These are phyloP conservation scores for Alternaria postmessia DNA, from an alignment of 2,329 filamentous ascomycete species.

Conservation along the genomic window DNA sequence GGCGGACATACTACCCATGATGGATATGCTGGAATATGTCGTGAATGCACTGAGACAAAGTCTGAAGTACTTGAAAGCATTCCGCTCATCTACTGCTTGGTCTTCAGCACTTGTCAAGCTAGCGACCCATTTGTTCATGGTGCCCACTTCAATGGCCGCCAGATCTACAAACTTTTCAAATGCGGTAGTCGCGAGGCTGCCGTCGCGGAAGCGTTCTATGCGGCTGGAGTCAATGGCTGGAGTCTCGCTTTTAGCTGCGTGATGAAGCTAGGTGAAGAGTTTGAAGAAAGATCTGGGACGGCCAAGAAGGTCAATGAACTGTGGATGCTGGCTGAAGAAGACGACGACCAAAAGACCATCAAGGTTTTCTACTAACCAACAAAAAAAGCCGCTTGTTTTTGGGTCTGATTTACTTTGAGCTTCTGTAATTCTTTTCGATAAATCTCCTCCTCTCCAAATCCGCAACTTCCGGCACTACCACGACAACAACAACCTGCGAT, in stretches of 20 bases:
- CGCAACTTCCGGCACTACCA: neutral
- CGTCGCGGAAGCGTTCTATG: conserved; percentile 39
- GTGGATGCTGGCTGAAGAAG: conserved; percentile 36
- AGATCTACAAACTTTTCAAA: conserved; percentile 42
- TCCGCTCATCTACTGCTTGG: conserved; percentile 36
- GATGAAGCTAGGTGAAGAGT: conserved; percentile 33
- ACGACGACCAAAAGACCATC: conserved; percentile 22
- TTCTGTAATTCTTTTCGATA: neutral
- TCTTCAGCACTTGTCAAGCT: conserved; percentile 37
- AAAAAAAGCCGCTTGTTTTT: neutral
- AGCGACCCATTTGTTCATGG: conserved; percentile 22
- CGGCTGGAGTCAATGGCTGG: conserved; percentile 41
- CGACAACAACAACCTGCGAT: neutral
- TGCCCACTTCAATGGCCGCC: conserved; percentile 23
- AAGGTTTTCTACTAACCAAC: conserved; percentile 42
- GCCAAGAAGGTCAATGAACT: conserved; percentile 34
- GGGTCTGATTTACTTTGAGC: neutral
- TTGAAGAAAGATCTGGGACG: conserved; percentile 25
- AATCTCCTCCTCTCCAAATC: neutral
- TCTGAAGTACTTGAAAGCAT: conserved; percentile 34
- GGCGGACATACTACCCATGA: conserved; percentile 23
- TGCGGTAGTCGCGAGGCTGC: conserved; percentile 47
- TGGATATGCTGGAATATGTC: conserved; percentile 28
- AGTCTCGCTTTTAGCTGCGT: conserved; percentile 45
- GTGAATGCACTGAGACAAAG: conserved; percentile 39